phyloP scores from a whole-genome alignment of 495 filamentous ascomycete genomes.

The Letharia lupina region DNA sequence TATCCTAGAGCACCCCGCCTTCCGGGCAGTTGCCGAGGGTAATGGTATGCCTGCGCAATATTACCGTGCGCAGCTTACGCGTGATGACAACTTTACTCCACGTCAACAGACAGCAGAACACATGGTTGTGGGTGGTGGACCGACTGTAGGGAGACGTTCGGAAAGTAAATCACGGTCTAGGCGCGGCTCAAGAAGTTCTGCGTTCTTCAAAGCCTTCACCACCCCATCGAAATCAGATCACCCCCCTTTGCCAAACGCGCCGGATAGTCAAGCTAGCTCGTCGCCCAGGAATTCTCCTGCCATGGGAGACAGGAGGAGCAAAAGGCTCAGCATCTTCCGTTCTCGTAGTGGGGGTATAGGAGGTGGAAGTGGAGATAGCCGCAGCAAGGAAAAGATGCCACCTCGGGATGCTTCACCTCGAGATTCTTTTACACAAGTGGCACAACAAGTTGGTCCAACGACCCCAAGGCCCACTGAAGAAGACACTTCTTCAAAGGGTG shows the following conservation, averaged over 20 bases:
- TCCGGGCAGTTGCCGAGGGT: conserved; percentile 20
- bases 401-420: conserved; percentile 6
- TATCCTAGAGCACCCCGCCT: conserved; percentile 26
- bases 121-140: conserved; percentile 28
- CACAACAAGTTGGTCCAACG: not conserved
- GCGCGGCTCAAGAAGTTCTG: conserved; percentile 23
- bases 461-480: conserved; percentile 23
- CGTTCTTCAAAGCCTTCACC: conserved; percentile 21
- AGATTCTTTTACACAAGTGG: not conserved
- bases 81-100: conserved; percentile 28
- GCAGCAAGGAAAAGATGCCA: conserved; percentile 11
- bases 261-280: conserved; percentile 26
- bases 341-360: conserved; percentile 18
- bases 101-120: conserved; percentile 34
- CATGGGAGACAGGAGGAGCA: conserved; percentile 32
- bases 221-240: conserved; percentile 12
- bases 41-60: conserved; percentile 24
- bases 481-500: conserved; percentile 19
- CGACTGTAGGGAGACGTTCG: conserved; percentile 18
- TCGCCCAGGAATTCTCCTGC: conserved; percentile 10
- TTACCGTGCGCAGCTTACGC: conserved; percentile 27
- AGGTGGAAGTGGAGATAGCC: conserved; percentile 14
- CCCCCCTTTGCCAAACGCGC: conserved; percentile 3
- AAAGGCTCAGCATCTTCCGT: conserved; percentile 23
- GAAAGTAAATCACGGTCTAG: conserved; percentile 17